These are phyloP conservation scores for Hygrophila difformis DNA, from an alignment of 257 asterid species.

Conservation along the genomic window DNA sequence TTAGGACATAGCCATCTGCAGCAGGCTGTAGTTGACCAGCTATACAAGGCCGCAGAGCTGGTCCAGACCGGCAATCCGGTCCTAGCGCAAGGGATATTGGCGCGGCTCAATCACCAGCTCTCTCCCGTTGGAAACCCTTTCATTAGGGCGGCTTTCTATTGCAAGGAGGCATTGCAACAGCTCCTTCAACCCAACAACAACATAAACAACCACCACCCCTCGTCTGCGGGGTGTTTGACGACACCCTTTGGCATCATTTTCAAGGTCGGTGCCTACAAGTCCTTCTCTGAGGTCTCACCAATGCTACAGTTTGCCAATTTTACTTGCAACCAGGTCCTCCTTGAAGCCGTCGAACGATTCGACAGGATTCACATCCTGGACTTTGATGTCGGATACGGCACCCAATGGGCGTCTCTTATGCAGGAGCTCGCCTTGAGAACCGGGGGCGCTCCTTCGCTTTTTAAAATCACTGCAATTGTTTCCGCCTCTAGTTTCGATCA, in stretches of 20 bases:
- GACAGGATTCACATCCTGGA: constrained; percentile 70
- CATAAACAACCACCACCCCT: constrained; percentile 8
- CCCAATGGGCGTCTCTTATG: constrained; percentile 95
- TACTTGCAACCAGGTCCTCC: constrained; percentile 81
- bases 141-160: constrained; percentile 79
- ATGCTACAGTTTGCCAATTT: constrained; percentile 74
- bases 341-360: constrained; percentile 65
- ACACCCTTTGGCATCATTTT: constrained; percentile 65
- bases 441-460: constrained; percentile 51
- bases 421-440: constrained; percentile 72
- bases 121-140: constrained; percentile 93
- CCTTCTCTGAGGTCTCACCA: constrained; percentile 89
- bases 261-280: constrained; percentile 81
- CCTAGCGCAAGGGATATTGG: constrained; percentile 99
- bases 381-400: constrained; percentile 87
- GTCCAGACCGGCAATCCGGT: constrained; percentile 69
- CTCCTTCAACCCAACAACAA: constrained; percentile 31
- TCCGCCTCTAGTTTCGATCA: constrained; percentile 55
- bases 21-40: constrained; percentile 66
- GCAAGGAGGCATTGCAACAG: constrained; percentile 73
- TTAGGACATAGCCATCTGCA: constrained; percentile 39
- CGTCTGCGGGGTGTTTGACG: constrained; percentile 19
- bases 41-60: constrained; percentile 73
- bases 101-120: constrained; percentile 99
- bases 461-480: constrained; percentile 73